phyloP scores from a whole-genome alignment of 352 stramenopile genomes.

The Globisporangium radiosum region DNA sequence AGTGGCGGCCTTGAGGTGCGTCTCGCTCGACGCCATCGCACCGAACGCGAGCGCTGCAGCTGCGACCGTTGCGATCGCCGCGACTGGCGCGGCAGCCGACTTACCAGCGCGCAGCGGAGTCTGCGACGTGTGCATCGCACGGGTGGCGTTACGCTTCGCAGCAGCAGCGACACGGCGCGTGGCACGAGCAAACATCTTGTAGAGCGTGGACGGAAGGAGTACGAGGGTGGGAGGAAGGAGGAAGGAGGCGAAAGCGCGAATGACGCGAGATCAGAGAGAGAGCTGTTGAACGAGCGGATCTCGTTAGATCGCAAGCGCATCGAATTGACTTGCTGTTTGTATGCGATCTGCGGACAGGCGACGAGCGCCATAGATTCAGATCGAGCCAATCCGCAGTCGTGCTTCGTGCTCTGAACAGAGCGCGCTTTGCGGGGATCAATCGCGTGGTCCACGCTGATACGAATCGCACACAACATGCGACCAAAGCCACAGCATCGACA shows the following conservation, averaged over 20 bases:
- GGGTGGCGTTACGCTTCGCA: slow-evolving; percentile 49
- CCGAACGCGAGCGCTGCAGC: slow-evolving; percentile 44
- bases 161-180: slow-evolving; percentile 56
- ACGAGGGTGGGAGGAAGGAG: neutral
- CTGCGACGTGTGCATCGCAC: slow-evolving; percentile 50
- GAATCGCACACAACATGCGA: too few relatives aligned
- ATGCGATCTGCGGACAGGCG: too few relatives aligned
- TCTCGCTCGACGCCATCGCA: slow-evolving; percentile 19
- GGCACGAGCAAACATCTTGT: slow-evolving; percentile 62
- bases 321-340: too few relatives aligned
- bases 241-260: slow-evolving; percentile 21
- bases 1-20: slow-evolving; percentile 38
- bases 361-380: slow-evolving; percentile 14
- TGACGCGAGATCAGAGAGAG: slow-evolving; percentile 12
- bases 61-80: slow-evolving; percentile 29
- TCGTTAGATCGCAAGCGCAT: neutral
- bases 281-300: neutral
- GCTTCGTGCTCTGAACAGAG: neutral
- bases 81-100: slow-evolving; percentile 19
- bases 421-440: neutral
- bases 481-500: too few relatives aligned
- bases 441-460: neutral
- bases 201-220: neutral
- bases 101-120: slow-evolving; percentile 22
- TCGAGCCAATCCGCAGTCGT: slow-evolving; percentile 3